Conservation (phyloP, 768 basidiomycete species). For the Termitomyces sp. region DNA sequence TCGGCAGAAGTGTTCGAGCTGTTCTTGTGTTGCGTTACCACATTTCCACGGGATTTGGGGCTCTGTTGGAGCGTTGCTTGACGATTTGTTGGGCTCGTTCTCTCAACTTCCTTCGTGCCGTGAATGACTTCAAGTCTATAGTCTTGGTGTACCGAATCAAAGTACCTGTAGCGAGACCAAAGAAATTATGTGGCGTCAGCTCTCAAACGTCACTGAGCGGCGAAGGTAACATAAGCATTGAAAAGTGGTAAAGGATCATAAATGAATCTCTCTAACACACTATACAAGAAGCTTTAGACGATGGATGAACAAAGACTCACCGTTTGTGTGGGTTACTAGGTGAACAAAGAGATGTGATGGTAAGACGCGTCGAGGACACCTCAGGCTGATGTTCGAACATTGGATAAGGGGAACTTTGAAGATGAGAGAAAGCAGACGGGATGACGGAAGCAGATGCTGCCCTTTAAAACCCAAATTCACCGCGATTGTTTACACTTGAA, state of each 20-base stretch:
- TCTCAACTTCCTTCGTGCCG: neutral
- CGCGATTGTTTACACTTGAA: slow-evolving; percentile 11
- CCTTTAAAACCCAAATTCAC: slow-evolving; percentile 6
- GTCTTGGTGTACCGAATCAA: neutral
- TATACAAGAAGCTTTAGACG: neutral
- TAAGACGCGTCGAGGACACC: neutral
- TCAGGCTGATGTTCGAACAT: neutral
- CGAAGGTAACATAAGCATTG: neutral
- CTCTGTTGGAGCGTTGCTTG: neutral
- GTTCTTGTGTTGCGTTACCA: neutral
- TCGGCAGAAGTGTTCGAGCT: neutral
- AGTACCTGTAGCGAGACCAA: neutral
- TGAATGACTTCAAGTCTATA: neutral
- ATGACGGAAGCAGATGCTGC: neutral
- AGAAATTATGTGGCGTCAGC: slow-evolving; percentile 10
- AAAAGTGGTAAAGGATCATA: neutral
- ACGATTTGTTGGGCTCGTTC: neutral
- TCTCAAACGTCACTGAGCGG: neutral
- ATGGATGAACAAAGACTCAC: neutral
- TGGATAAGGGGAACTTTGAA: neutral
- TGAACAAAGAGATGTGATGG: neutral
- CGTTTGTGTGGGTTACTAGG: neutral
- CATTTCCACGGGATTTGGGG: neutral
- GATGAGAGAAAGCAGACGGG: neutral
- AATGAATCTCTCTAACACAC: neutral